Evolutionary conservation across 768 basidiomycete species (phyloP).

Genomic region (Naganishia antarctica): DNA sequence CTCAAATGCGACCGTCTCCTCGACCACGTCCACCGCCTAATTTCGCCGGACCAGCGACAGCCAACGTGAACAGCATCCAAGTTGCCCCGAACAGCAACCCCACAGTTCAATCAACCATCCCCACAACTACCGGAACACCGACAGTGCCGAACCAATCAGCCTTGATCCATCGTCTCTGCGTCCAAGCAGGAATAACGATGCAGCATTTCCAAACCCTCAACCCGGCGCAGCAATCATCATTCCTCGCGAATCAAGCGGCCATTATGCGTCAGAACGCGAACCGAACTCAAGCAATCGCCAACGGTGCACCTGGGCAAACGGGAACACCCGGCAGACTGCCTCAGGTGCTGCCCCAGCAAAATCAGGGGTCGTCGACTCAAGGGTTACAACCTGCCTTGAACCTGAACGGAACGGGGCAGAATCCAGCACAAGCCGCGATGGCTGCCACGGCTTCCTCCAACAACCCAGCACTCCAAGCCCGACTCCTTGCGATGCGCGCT

Average conservation of each 20-base stretch:
- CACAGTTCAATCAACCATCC: not conserved
- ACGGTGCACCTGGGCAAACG: not conserved
- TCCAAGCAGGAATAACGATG: slow-evolving; percentile 1
- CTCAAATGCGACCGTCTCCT: slow-evolving; percentile 5
- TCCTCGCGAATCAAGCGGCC: not conserved
- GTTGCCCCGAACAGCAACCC: not conserved
- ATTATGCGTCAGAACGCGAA: slow-evolving; percentile 1
- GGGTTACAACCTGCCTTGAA: not conserved
- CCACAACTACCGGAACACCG: not conserved
- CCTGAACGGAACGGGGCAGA: not conserved
- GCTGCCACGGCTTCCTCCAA: not conserved
- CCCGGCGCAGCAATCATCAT: not conserved
- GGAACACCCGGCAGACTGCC: not conserved
- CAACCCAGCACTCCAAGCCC: slow-evolving; percentile 6
- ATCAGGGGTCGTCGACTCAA: slow-evolving; percentile 1
- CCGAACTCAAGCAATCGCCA: not conserved
- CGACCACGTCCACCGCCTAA: slow-evolving; percentile 18
- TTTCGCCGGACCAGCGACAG: slow-evolving; percentile 1
- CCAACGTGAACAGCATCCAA: slow-evolving; percentile 5
- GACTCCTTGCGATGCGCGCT: slow-evolving; percentile 8
- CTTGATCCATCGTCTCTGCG: not conserved
- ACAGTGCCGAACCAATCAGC: not conserved
- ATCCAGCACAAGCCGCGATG: slow-evolving; percentile 2
- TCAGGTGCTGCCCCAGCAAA: not conserved
- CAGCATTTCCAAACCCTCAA: slow-evolving; percentile 6